These are phyloP conservation scores for Neltuma alba DNA, from an alignment of 306 rosid genomes.

Conservation along the genomic window DNA sequence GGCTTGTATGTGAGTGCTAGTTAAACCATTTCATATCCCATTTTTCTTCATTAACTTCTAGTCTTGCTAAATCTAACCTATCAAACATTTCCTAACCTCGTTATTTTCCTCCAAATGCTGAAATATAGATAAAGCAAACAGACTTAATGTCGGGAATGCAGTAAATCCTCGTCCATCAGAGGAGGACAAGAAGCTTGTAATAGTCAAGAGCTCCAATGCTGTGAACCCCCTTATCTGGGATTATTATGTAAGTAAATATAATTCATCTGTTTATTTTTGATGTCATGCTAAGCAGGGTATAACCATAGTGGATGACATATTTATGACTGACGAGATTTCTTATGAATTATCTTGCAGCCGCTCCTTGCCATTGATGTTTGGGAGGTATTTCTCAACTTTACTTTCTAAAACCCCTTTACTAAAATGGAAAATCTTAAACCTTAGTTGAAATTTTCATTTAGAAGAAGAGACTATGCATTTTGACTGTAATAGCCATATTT, in stretches of 20 bases:
- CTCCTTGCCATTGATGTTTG: slow-evolving; percentile 90
- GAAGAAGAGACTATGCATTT: background rate
- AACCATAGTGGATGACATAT: slow-evolving; percentile 17
- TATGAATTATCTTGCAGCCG: slow-evolving; percentile 68
- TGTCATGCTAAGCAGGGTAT: slow-evolving; percentile 4
- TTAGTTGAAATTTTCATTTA: background rate
- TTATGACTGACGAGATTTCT: slow-evolving; percentile 33
- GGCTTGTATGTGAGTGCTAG: slow-evolving; percentile 83
- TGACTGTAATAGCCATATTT: background rate
- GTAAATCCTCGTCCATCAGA: slow-evolving; percentile 66
- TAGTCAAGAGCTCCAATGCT: slow-evolving; percentile 86
- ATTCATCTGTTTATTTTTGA: background rate
- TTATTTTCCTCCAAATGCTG: background rate
- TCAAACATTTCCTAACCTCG: background rate
- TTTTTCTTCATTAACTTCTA: slow-evolving; percentile 22
- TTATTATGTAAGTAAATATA: slow-evolving; percentile 66
- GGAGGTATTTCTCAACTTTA: slow-evolving; percentile 67
- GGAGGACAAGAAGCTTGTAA: slow-evolving; percentile 74
- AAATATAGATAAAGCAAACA: slow-evolving; percentile 63
- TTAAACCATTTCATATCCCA: slow-evolving; percentile 17
- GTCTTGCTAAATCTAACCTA: slow-evolving; percentile 15
- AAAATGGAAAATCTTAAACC: background rate
- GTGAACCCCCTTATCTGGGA: slow-evolving; percentile 88
- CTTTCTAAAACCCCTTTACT: background rate
- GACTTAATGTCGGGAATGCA: slow-evolving; percentile 73